Evolutionary conservation across 202 grass and related monocot species (phyloP).

Genomic region (Carex arenaria): DNA sequence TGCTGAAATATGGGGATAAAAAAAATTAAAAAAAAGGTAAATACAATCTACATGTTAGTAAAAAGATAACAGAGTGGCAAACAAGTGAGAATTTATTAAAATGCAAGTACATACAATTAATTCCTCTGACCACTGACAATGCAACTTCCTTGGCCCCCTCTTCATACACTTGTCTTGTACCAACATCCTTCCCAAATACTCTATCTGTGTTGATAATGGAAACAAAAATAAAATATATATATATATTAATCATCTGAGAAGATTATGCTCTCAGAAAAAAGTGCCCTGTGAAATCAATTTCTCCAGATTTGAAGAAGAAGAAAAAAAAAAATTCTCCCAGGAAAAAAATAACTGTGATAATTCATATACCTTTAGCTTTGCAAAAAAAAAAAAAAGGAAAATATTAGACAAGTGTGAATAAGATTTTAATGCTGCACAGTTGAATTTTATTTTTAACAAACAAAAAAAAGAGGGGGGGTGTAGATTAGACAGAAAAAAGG

Average conservation of each 20-base stretch:
- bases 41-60: background rate
- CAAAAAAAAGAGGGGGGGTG: background rate
- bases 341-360: background rate
- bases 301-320: background rate
- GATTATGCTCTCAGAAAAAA: background rate
- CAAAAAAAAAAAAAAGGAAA: background rate
- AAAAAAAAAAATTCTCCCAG: background rate
- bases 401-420: background rate
- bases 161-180: conserved; percentile 72
- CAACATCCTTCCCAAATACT: conserved; percentile 60
- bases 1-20: conserved; percentile 38
- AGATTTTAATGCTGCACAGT: background rate
- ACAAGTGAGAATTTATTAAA: background rate
- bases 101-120: conserved; percentile 52
- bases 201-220: conserved; percentile 42
- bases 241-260: background rate
- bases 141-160: conserved; percentile 80
- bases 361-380: background rate
- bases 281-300: background rate
- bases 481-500: background rate
- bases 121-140: conserved; percentile 72
- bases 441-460: background rate
- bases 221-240: conserved; percentile 6
- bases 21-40: background rate
- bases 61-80: background rate